A percentile compares a stretch with the other conserved stretches of the same genome.
phyloP scores from a whole-genome alignment of 345 rosid species.

The Pistacia vera region DNA sequence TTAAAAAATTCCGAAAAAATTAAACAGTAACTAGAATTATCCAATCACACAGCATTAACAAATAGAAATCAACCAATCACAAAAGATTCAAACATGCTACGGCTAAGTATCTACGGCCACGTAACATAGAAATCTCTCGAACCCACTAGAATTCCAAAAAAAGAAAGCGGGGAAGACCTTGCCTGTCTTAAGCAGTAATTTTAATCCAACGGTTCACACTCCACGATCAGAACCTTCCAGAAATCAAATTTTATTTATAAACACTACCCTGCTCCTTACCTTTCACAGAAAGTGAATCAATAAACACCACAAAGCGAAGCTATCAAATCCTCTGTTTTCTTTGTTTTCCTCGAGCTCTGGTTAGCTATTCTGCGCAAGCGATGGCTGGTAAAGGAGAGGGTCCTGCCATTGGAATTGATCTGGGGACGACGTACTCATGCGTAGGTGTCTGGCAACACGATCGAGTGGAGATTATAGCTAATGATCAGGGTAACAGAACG shows the following conservation, averaged over 20 bases:
- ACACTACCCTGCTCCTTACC: not conserved
- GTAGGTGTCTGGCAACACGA: slow-evolving; percentile 48
- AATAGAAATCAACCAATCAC: not conserved
- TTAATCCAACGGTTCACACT: slow-evolving; percentile 17
- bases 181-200: not conserved
- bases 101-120: not conserved
- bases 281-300: too few relatives aligned
- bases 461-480: slow-evolving; percentile 44
- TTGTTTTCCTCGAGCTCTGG: too few relatives aligned
- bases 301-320: too few relatives aligned
- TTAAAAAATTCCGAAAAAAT: not conserved
- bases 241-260: slow-evolving; percentile 13
- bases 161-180: slow-evolving; percentile 7
- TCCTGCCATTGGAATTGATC: slow-evolving; percentile 39
- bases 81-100: not conserved
- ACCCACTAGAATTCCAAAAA: slow-evolving; percentile 1
- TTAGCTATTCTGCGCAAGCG: not conserved
- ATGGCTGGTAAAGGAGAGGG: slow-evolving; percentile 42
- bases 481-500: slow-evolving; percentile 46
- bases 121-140: slow-evolving; percentile 26
- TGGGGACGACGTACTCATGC: slow-evolving; percentile 41
- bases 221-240: slow-evolving; percentile 19
- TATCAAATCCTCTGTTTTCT: not conserved
- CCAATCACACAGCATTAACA: not conserved
- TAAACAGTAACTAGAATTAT: not conserved